Conservation (phyloP, 768 basidiomycete species). For the Omphalotus guepiniiformis region DNA sequence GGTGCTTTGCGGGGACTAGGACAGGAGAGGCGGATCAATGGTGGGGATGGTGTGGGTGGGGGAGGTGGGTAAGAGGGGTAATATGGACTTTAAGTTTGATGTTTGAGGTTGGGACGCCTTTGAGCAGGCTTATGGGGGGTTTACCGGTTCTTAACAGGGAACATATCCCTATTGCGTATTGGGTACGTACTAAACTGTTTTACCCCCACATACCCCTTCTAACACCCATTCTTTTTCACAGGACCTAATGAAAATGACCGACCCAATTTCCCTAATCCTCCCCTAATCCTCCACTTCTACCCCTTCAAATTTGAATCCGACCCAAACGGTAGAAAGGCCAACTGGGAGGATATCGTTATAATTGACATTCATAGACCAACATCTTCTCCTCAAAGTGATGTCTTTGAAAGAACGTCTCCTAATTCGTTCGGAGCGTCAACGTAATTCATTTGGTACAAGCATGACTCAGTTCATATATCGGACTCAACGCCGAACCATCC, state of each 20-base stretch:
- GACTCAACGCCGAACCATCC: slow-evolving; percentile 47
- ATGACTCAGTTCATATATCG: slow-evolving; percentile 72
- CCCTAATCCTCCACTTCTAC: slow-evolving; percentile 93
- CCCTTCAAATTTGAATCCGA: slow-evolving; percentile 89
- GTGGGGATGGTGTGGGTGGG: too few relatives aligned
- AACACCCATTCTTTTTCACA: slow-evolving; percentile 25
- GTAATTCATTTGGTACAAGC: slow-evolving; percentile 81
- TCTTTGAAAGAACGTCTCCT: slow-evolving; percentile 70
- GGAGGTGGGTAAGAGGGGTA: slow-evolving; percentile 23
- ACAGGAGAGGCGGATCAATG: too few relatives aligned
- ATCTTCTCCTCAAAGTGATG: slow-evolving; percentile 85
- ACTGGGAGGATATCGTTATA: slow-evolving; percentile 99
- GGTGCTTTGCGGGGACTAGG: not conserved
- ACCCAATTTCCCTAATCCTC: too few relatives aligned
- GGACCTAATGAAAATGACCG: slow-evolving; percentile 93
- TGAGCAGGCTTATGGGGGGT: slow-evolving; percentile 97
- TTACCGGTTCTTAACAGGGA: slow-evolving; percentile 87
- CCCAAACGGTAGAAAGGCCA: slow-evolving; percentile 95
- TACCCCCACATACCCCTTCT: not conserved
- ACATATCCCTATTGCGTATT: slow-evolving; percentile 82
- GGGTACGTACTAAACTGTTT: slow-evolving; percentile 41
- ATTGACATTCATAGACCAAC: slow-evolving; percentile 85
- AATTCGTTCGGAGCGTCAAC: slow-evolving; percentile 63
- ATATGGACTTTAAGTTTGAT: slow-evolving; percentile 78
- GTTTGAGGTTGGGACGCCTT: slow-evolving; percentile 88